Conservation (phyloP, 139 green algal genomes). For the Deuterostichococcus epilithicus region DNA sequence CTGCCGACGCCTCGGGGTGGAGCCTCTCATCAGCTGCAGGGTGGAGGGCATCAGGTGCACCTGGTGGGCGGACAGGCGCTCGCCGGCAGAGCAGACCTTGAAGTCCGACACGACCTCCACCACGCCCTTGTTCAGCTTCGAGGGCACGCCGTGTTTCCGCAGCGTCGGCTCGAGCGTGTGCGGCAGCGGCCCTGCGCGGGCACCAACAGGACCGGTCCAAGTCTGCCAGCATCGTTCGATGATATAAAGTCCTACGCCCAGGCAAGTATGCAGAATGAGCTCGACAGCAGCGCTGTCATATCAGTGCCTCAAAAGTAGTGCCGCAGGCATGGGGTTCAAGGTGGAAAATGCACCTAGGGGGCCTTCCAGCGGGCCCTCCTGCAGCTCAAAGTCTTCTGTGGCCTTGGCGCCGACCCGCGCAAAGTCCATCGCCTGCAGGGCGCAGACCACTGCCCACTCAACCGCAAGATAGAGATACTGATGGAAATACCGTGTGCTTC, state of each 20-base stretch:
- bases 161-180: slow-evolving; percentile 96
- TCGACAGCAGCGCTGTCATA: too few relatives aligned
- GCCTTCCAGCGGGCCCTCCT: slow-evolving; percentile 71
- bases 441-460: too few relatives aligned
- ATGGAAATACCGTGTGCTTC: too few relatives aligned
- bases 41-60: too few relatives aligned
- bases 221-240: too few relatives aligned
- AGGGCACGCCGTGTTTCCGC: slow-evolving; percentile 88
- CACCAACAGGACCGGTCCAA: too few relatives aligned
- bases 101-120: slow-evolving; percentile 83
- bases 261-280: too few relatives aligned
- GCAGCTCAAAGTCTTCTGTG: slow-evolving; percentile 64
- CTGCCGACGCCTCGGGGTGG: too few relatives aligned
- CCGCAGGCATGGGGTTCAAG: background rate
- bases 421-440: slow-evolving; percentile 72
- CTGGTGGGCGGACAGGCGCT: slow-evolving; percentile 73
- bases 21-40: too few relatives aligned
- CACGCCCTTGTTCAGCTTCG: slow-evolving; percentile 86
- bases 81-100: slow-evolving; percentile 69
- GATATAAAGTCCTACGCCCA: too few relatives aligned
- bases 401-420: slow-evolving; percentile 76
- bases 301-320: too few relatives aligned
- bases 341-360: slow-evolving; percentile 38
- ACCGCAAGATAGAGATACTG: too few relatives aligned
- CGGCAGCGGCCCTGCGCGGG: slow-evolving; percentile 54